Evolutionary conservation across 2,329 filamentous ascomycete species (phyloP), one percentile per base, ranked within the genome.

Genomic region (Cordyceps farinosa): DNA sequence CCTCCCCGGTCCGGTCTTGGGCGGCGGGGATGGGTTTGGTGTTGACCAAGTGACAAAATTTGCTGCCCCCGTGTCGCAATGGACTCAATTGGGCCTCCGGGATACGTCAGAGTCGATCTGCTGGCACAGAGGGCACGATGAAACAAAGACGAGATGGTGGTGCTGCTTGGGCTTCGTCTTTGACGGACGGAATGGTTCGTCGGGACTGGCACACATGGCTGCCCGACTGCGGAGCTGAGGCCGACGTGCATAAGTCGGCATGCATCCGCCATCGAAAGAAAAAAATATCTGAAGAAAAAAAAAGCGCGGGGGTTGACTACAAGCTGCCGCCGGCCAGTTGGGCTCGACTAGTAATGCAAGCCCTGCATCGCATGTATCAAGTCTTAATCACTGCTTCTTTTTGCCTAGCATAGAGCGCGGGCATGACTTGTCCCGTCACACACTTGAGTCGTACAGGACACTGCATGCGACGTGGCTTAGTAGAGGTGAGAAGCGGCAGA

Each of bases 221-320:
- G 61, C 61, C 61, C 61, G 61, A 63, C 54, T 58, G 61, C 61
- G 61, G 54, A 63, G 61, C 27, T 57, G 38, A 53, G 53, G 45
- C 45, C 61, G 53, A 58, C 53, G 48, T 63, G 61, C 61, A 63
- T 63, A 45, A 56, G 34, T 42, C 29, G 52, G 17, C 44, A 22
- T 61, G 27, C 29, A 29, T 50, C 47, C n/a, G 42, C 38, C 55
- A 58, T 42, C 29, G 27, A 55, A 29, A 42, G 27, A 36, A 53
- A 13, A 22, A 15, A 53, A 40, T 13, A 22, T 22, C 22, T 22
- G n/a, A 13, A 15, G 3, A 52, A 55, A 40, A 40, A 40, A 36
- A 53, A 5, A 29, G 15, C 59, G 50, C 13, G 40, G 50, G 42
- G 36, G 11, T 9, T 36, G 47, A 63, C 52, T 52, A 15, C 44